These are phyloP conservation scores for Heterobasidion irregulare DNA, from an alignment of 1,284 basidiomycete genomes.

Conservation along the genomic window DNA sequence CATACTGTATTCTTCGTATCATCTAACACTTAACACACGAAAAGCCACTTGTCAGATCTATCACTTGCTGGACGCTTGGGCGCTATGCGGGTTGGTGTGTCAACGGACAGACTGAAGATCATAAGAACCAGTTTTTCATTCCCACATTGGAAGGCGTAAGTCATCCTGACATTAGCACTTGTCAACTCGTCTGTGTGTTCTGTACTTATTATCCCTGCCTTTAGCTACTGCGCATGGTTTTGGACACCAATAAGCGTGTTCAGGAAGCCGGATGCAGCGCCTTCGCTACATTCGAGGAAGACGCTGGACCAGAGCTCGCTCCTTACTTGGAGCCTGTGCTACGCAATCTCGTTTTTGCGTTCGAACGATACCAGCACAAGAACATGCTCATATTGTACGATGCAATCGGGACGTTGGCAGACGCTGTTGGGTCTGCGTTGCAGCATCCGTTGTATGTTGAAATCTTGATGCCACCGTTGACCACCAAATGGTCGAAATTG, in stretches of 20 bases:
- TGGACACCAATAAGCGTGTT: constrained; percentile 98
- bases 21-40: too few relatives aligned
- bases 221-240: constrained; percentile 92
- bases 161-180: constrained; percentile 13
- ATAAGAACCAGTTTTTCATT: constrained; percentile 86
- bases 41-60: constrained; percentile 93
- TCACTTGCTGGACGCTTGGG: constrained; percentile 99
- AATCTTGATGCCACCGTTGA: constrained; percentile 94
- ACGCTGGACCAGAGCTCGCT: constrained; percentile 83
- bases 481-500: constrained; percentile 83
- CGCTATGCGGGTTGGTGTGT: constrained; percentile 97
- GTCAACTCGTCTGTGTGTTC: too few relatives aligned
- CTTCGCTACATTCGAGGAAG: constrained; percentile 98
- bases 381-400: constrained; percentile 98
- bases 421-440: constrained; percentile 87
- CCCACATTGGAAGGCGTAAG: constrained; percentile 97
- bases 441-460: constrained; percentile 86
- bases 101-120: constrained; percentile 74
- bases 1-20: not conserved
- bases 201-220: not conserved
- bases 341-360: constrained; percentile 91
- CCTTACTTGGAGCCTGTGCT: constrained; percentile 95
- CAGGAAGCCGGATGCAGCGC: constrained; percentile 99
- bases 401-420: constrained; percentile 94
- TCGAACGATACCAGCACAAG: constrained; percentile 99